phyloP scores from a whole-genome alignment of 345 rosid genomes.

The Balakata baccata region DNA sequence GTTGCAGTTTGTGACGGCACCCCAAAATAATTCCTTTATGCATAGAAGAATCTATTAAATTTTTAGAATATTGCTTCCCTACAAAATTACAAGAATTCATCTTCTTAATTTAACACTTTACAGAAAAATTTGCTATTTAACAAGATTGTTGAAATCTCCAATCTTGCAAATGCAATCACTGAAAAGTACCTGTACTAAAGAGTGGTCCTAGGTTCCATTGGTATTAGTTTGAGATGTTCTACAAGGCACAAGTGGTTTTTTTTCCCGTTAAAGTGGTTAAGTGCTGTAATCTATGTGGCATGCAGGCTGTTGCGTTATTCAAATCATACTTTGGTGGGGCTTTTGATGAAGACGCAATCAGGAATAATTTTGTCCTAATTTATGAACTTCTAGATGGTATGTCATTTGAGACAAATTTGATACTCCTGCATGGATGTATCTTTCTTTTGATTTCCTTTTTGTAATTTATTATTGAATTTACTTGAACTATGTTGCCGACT shows the following conservation, averaged over 20 bases:
- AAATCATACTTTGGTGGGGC: slow-evolving; percentile 98
- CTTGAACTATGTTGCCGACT: neutral
- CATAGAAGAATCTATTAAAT: neutral
- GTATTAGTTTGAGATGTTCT: neutral
- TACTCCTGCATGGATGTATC: neutral
- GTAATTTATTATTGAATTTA: neutral
- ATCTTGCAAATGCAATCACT: neutral
- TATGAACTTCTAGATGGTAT: slow-evolving; percentile 95
- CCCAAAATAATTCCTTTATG: neutral
- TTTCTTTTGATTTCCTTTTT: neutral
- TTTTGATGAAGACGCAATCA: slow-evolving; percentile 97
- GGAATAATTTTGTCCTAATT: slow-evolving; percentile 92
- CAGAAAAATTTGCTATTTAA: neutral
- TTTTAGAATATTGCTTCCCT: neutral
- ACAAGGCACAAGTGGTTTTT: neutral
- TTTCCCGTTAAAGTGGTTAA: neutral
- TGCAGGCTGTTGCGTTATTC: slow-evolving; percentile 92
- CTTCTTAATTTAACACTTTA: neutral
- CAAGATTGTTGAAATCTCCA: neutral
- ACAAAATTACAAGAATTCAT: neutral
- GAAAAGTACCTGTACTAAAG: neutral
- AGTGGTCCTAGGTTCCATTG: neutral
- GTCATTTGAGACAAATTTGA: slow-evolving; percentile 6
- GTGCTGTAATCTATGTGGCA: neutral
- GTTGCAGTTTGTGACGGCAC: neutral